A percentile compares a stretch with the other conserved stretches of the same genome.
Evolutionary conservation across 805 yeast species (phyloP).

Genomic region (Candida mattraensis): DNA sequence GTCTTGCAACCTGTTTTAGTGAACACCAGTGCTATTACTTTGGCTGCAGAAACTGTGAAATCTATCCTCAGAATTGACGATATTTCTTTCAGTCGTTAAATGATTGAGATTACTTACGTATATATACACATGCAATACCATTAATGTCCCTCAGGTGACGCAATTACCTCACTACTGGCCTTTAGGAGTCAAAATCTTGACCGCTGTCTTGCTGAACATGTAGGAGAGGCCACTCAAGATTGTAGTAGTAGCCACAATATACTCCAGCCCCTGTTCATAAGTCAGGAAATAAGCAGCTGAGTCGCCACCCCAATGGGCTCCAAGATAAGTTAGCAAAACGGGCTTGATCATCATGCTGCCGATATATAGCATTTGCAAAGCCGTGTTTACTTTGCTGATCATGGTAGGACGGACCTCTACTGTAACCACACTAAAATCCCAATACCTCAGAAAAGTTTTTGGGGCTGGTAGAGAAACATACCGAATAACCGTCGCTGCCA

Average conservation of each 20-base stretch:
- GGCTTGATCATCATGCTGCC: slow-evolving; percentile 62
- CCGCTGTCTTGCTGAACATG: slow-evolving; percentile 66
- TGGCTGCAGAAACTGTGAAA: slow-evolving; percentile 96
- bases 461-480: slow-evolving; percentile 75
- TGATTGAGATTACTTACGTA: background rate
- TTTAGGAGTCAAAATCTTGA: too few species aligned
- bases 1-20: slow-evolving; percentile 96
- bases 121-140: slow-evolving; percentile 1
- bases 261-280: slow-evolving; percentile 40
- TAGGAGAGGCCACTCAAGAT: slow-evolving; percentile 77
- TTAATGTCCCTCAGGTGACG: too few species aligned
- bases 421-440: slow-evolving; percentile 78
- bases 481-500: slow-evolving; percentile 71
- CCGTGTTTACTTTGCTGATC: slow-evolving; percentile 87
- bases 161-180: too few species aligned
- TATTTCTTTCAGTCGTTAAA: slow-evolving; percentile 81
- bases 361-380: slow-evolving; percentile 86
- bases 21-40: slow-evolving; percentile 87
- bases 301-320: slow-evolving; percentile 28
- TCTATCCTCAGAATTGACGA: slow-evolving; percentile 96
- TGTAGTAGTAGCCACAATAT: slow-evolving; percentile 68
- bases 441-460: slow-evolving; percentile 64
- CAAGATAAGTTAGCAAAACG: slow-evolving; percentile 40
- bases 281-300: slow-evolving; percentile 25
- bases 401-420: slow-evolving; percentile 87